phyloP scores from a whole-genome alignment of 2,329 filamentous ascomycete genomes.

The Colletotrichum gigasporum region DNA sequence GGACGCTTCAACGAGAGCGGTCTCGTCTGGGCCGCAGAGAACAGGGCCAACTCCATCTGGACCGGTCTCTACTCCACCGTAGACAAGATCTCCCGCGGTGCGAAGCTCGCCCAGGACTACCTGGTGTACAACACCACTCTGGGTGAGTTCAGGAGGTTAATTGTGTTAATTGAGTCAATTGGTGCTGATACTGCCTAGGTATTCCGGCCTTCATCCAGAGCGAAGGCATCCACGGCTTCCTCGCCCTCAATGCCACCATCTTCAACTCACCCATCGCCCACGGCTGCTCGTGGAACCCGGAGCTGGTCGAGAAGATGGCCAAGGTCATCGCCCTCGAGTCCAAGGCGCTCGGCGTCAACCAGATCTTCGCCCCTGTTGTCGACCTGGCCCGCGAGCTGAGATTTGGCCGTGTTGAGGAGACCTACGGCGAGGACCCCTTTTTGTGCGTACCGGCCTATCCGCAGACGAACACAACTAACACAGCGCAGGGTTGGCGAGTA shows the following conservation, averaged over 20 bases:
- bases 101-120: slow-evolving; percentile 75
- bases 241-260: slow-evolving; percentile 78
- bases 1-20: slow-evolving; percentile 75
- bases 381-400: slow-evolving; percentile 77
- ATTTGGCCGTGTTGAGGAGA: slow-evolving; percentile 79
- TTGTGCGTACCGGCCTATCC: slow-evolving; percentile 48
- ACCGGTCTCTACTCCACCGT: slow-evolving; percentile 74
- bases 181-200: slow-evolving; percentile 63
- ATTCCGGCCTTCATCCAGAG: slow-evolving; percentile 80
- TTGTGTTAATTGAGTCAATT: not conserved
- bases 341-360: slow-evolving; percentile 74
- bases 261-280: slow-evolving; percentile 82
- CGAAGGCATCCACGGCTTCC: slow-evolving; percentile 78
- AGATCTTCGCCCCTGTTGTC: slow-evolving; percentile 76
- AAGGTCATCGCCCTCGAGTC: slow-evolving; percentile 72
- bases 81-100: slow-evolving; percentile 69
- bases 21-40: slow-evolving; percentile 71
- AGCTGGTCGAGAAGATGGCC: slow-evolving; percentile 73
- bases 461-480: not conserved
- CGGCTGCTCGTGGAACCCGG: slow-evolving; percentile 76
- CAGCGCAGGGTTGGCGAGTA: slow-evolving; percentile 66
- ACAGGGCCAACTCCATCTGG: slow-evolving; percentile 75
- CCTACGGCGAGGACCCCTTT: slow-evolving; percentile 74
- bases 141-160: slow-evolving; percentile 37
- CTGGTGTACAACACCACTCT: slow-evolving; percentile 58